phyloP scores from a whole-genome alignment of 2,329 filamentous ascomycete genomes.

The Pseudogymnoascus sp. region DNA sequence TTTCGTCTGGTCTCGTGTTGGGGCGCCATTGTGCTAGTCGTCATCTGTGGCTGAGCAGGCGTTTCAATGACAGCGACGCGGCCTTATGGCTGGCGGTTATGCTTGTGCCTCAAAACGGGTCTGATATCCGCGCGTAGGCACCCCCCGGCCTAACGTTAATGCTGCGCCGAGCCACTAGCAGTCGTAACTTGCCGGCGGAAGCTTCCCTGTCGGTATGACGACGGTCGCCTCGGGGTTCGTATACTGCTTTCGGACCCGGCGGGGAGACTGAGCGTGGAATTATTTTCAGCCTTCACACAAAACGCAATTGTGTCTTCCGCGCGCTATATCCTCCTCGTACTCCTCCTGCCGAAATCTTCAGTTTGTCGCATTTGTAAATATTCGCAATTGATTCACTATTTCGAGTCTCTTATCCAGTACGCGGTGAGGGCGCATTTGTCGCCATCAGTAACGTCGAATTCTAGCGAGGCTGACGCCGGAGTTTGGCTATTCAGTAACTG shows the following conservation, averaged over 20 bases:
- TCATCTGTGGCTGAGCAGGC: constrained; percentile 2
- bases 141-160: background rate
- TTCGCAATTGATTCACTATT: background rate
- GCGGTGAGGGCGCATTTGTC: background rate
- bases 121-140: background rate
- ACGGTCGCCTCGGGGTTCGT: background rate
- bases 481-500: background rate
- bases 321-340: background rate
- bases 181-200: background rate
- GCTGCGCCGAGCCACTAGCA: background rate
- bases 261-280: background rate
- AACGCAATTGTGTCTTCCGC: background rate
- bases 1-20: background rate
- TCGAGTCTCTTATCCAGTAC: background rate
- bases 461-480: background rate
- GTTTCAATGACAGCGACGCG: background rate
- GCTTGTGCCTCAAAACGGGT: constrained; percentile 1
- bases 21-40: background rate
- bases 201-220: constrained; percentile 3
- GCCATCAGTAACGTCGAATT: background rate
- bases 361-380: background rate
- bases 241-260: constrained; percentile 5
- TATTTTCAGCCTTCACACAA: constrained; percentile 7
- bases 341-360: background rate
- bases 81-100: constrained; percentile 1